phyloP scores from a whole-genome alignment of 306 rosid genomes.

The Boehmeria nivea region DNA sequence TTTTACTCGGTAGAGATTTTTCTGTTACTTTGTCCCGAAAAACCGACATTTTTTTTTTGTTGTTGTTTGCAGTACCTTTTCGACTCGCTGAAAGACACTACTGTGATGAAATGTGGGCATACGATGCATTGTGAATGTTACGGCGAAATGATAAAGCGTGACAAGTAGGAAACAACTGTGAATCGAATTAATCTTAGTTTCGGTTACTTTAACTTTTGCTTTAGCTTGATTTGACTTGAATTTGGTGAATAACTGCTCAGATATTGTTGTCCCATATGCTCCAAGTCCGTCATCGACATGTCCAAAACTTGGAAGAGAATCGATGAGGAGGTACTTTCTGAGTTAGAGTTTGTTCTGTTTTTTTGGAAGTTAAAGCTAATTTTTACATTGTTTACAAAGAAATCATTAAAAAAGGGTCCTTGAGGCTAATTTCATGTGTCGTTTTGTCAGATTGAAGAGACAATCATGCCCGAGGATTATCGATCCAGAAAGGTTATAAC shows the following conservation, averaged over 20 bases:
- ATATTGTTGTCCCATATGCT: conserved; percentile 91
- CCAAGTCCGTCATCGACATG: conserved; percentile 79
- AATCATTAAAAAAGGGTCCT: conserved; percentile 7
- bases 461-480: conserved; percentile 78
- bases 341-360: neutral
- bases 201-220: neutral
- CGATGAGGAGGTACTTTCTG: conserved; percentile 76
- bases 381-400: too few species aligned
- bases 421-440: conserved; percentile 15
- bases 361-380: neutral
- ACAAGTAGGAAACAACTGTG: conserved; percentile 45
- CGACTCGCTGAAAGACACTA: conserved; percentile 69
- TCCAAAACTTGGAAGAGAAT: conserved; percentile 77
- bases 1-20: too few species aligned
- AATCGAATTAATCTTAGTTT: neutral
- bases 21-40: too few species aligned
- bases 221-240: conserved; percentile 13
- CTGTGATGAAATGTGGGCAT: conserved; percentile 94
- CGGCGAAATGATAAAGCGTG: conserved; percentile 65
- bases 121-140: conserved; percentile 88
- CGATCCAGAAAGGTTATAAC: conserved; percentile 62
- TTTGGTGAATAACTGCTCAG: conserved; percentile 33
- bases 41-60: neutral
- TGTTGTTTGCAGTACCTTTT: conserved; percentile 58
- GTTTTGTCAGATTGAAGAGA: conserved; percentile 68